Percentiles rank a stretch among this genome's conserved stretches.
These are phyloP conservation scores for Flaveria trinervia DNA, from an alignment of 129 eudicot genomes.

Conservation along the genomic window DNA sequence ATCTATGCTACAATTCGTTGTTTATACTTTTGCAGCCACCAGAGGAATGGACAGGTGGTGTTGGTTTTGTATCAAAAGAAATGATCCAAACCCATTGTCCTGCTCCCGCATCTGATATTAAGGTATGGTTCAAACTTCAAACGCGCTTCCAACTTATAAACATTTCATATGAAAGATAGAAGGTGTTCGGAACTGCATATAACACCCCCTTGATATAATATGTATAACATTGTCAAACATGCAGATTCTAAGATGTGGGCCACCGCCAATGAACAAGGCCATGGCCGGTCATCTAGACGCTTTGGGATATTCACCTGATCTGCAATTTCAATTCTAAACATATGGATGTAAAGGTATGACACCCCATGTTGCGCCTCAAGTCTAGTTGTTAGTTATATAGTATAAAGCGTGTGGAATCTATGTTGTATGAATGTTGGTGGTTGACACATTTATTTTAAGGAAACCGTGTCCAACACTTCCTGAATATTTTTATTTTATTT, in stretches of 20 bases:
- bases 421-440: neutral
- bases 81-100: constrained; percentile 90
- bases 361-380: constrained; percentile 13
- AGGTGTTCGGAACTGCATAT: neutral
- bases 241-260: constrained; percentile 94
- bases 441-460: no score
- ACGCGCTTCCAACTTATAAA: neutral
- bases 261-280: constrained; percentile 99
- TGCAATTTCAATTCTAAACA: constrained; percentile 89
- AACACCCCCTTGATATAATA: neutral
- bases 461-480: no score
- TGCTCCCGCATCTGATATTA: constrained; percentile 74
- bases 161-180: neutral
- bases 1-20: neutral
- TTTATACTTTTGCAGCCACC: constrained; percentile 65
- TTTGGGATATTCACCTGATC: constrained; percentile 70
- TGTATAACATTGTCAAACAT: neutral
- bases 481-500: no score
- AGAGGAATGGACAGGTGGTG: constrained; percentile 83
- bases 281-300: constrained; percentile 97
- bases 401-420: neutral
- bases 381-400: constrained; percentile 6
- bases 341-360: constrained; percentile 7
- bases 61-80: constrained; percentile 89
- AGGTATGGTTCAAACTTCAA: constrained; percentile 43